These are phyloP conservation scores for Cerrena zonata DNA, from an alignment of 1,284 basidiomycete genomes.

Conservation along the genomic window DNA sequence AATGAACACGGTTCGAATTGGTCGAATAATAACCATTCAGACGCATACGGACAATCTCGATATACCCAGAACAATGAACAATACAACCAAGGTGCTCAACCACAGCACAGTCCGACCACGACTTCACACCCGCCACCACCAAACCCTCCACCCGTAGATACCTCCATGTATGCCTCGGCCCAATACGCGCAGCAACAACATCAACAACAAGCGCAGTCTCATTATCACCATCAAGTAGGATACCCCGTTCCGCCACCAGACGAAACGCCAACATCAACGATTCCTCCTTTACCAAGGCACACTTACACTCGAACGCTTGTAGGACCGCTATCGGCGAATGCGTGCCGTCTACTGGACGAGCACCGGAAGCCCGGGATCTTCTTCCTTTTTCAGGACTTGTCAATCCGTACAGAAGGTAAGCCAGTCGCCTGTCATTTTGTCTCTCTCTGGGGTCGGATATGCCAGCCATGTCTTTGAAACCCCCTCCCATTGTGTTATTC, in stretches of 20 bases:
- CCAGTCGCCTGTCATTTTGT: not conserved
- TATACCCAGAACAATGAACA: conserved; percentile 34
- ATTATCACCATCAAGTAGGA: conserved; percentile 25
- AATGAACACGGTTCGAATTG: conserved; percentile 6
- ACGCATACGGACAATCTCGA: conserved; percentile 21
- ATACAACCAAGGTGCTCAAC: conserved; percentile 20
- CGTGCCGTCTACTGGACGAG: conserved; percentile 76
- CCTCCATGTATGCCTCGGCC: conserved; percentile 32
- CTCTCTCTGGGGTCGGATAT: not conserved
- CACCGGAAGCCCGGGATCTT: conserved; percentile 79
- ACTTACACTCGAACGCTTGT: conserved; percentile 83
- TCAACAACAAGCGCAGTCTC: conserved; percentile 24
- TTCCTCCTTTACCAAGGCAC: conserved; percentile 49
- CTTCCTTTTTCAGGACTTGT: conserved; percentile 84
- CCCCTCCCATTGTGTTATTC: conserved; percentile 4
- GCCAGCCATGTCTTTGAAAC: not conserved
- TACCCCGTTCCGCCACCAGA: conserved; percentile 23
- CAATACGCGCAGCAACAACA: conserved; percentile 31
- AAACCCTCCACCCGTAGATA: conserved; percentile 22
- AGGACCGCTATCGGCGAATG: conserved; percentile 79
- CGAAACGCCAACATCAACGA: conserved; percentile 29
- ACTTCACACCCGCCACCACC: not conserved
- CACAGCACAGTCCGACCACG: conserved; percentile 1
- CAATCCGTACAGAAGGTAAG: conserved; percentile 77
- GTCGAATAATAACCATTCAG: conserved; percentile 8